These are phyloP conservation scores for Epithemia pelagica DNA, from an alignment of 108 stramenopile genomes.

Conservation along the genomic window DNA sequence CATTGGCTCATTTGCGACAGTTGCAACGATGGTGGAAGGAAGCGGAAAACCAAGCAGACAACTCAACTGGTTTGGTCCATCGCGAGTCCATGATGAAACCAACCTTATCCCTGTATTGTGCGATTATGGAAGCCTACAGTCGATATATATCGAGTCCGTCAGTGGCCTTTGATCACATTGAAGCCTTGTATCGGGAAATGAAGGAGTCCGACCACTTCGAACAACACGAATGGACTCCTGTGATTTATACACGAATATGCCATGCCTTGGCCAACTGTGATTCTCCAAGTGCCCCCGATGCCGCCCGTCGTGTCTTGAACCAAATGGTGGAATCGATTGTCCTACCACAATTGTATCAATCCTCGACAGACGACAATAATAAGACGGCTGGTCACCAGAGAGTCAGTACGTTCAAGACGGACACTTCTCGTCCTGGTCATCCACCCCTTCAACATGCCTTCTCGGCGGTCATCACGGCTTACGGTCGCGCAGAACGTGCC, in stretches of 20 bases:
- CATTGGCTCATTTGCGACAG: not conserved
- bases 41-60: not conserved
- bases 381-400: not conserved
- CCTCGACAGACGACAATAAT: not conserved
- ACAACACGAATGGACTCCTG: not conserved
- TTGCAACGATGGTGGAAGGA: not conserved
- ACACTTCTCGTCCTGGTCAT: no score
- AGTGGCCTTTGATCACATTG: not conserved
- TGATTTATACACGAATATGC: not conserved
- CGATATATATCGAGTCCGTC: not conserved
- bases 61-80: not conserved
- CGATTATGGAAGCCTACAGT: not conserved
- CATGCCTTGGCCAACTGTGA: not conserved
- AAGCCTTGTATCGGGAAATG: not conserved
- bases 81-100: not conserved
- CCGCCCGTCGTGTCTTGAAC: not conserved
- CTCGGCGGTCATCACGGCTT: not conserved
- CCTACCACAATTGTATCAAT: not conserved
- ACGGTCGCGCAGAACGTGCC: not conserved
- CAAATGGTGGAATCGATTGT: not conserved
- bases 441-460: not conserved
- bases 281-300: not conserved
- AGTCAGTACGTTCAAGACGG: no score
- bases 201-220: not conserved
- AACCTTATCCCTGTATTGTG: not conserved